Evolutionary conservation across 768 basidiomycete genomes (phyloP).

Genomic region (Suillus spraguei): DNA sequence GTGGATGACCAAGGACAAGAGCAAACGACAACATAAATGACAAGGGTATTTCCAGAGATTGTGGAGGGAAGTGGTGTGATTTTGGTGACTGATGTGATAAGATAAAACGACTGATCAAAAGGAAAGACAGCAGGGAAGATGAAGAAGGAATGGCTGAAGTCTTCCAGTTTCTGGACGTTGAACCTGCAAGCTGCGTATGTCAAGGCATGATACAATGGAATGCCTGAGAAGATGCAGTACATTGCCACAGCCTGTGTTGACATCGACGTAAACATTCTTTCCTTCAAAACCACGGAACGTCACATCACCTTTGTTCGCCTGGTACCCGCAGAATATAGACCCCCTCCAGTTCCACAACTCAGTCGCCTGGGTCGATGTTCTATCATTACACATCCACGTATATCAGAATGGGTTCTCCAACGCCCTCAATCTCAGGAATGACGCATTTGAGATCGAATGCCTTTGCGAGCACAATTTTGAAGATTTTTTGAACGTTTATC

Average conservation of each 20-base stretch:
- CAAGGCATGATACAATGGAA: conserved; percentile 22
- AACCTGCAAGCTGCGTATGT: conserved; percentile 3
- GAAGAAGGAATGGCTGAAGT: not conserved
- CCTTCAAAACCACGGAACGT: not conserved
- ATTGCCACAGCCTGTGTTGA: conserved; percentile 4
- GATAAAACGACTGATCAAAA: conserved; percentile 29
- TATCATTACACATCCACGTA: conserved; percentile 71
- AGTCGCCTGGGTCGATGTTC: conserved; percentile 15
- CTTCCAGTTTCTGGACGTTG: not conserved
- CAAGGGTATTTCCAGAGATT: conserved; percentile 15
- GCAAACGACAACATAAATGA: conserved; percentile 27
- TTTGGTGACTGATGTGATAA: conserved; percentile 28
- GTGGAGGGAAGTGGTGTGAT: conserved; percentile 22
- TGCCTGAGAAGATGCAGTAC: conserved; percentile 16
- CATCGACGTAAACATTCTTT: not conserved
- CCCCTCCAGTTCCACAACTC: not conserved
- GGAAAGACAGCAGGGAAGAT: conserved; percentile 12
- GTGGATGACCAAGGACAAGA: conserved; percentile 26
- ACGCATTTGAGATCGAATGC: conserved; percentile 99
- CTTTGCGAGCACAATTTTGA: conserved; percentile 96
- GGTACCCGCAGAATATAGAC: not conserved
- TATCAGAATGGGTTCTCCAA: conserved; percentile 93
- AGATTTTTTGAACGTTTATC: conserved; percentile 99
- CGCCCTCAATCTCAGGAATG: conserved; percentile 96
- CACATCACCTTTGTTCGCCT: conserved; percentile 5